phyloP scores from a whole-genome alignment of 805 yeast species.

The Candida incommunis region DNA sequence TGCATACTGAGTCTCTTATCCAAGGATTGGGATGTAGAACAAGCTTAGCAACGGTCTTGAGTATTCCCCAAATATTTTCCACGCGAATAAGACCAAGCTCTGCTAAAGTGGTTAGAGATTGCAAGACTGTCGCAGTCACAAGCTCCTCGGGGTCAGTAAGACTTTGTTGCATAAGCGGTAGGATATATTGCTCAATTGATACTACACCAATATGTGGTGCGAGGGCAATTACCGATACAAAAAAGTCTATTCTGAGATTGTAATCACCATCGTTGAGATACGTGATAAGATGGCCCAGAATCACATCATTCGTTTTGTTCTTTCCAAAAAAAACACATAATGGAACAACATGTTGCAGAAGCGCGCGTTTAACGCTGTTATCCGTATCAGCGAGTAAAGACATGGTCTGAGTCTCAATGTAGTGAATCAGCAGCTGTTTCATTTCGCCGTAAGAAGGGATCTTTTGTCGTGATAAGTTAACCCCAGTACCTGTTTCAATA shows the following conservation, averaged over 20 bases:
- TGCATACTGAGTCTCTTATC: conserved; percentile 57
- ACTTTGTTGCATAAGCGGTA: conserved; percentile 76
- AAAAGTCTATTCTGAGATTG: conserved; percentile 53
- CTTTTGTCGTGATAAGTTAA: conserved; percentile 20
- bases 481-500: conserved; percentile 26
- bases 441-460: conserved; percentile 19
- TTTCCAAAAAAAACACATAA: conserved; percentile 73
- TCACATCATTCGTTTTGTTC: conserved; percentile 76
- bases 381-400: conserved; percentile 56
- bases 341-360: conserved; percentile 59
- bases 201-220: conserved; percentile 72
- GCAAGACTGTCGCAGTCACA: conserved; percentile 58
- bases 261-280: conserved; percentile 71
- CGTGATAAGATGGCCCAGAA: conserved; percentile 81
- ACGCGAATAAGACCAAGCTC: conserved; percentile 42
- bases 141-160: conserved; percentile 72
- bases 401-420: conserved; percentile 53
- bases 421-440: conserved; percentile 31
- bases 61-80: conserved; percentile 39
- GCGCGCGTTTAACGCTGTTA: conserved; percentile 50
- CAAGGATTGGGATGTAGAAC: conserved; percentile 78
- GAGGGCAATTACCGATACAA: conserved; percentile 55
- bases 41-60: conserved; percentile 38
- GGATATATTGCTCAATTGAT: conserved; percentile 72
- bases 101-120: conserved; percentile 39